Conservation (phyloP, 306 rosid genomes). For the Inga laurina region DNA sequence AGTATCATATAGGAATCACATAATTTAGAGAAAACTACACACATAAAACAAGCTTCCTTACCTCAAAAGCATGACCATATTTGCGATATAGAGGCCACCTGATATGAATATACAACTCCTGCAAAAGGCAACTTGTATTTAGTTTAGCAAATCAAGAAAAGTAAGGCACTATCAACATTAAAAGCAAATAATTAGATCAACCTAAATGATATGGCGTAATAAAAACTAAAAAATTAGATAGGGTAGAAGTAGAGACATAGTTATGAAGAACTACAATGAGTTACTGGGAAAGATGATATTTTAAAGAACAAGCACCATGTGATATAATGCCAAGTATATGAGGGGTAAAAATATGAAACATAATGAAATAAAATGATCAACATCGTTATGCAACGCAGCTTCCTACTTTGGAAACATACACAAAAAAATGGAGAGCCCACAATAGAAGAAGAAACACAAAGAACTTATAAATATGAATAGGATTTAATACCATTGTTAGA, state of each 20-base stretch:
- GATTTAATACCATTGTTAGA: background rate
- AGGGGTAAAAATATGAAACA: background rate
- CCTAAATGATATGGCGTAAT: no score
- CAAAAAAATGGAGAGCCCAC: no score
- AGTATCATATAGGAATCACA: constrained; percentile 7
- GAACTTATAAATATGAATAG: background rate
- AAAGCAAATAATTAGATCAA: no score
- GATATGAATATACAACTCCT: constrained; percentile 85
- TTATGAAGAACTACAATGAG: no score
- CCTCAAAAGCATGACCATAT: constrained; percentile 98
- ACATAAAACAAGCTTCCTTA: background rate
- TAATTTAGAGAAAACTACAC: background rate
- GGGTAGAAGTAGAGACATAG: no score
- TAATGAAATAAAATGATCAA: background rate
- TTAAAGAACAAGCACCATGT: background rate
- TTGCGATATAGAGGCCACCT: constrained; percentile 96
- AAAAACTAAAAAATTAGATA: no score
- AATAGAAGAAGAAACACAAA: no score
- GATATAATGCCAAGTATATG: background rate
- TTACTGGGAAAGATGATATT: no score
- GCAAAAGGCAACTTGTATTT: constrained; percentile 31
- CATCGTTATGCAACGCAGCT: no score
- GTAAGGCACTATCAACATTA: background rate
- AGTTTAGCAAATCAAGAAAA: background rate
- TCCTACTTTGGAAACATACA: background rate